Evolutionary conservation across 1,139 yeast genomes (phyloP).

Genomic region (Lodderomyces oxycetoniae): DNA sequence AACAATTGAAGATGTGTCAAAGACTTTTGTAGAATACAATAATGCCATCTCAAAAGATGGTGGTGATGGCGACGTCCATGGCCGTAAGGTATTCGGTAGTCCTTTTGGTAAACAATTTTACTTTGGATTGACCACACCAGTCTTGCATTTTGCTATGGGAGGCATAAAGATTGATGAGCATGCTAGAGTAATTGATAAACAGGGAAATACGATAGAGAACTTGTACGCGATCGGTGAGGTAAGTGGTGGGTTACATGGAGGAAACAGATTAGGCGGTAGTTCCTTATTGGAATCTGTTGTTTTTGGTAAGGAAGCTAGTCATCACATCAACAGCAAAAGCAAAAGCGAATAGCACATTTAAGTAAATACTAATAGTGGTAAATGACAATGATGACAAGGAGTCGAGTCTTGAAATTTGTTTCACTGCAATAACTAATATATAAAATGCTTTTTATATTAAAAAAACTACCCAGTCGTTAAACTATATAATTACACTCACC

Average conservation of each 20-base stretch:
- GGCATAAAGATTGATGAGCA: slow-evolving; percentile 29
- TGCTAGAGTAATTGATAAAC: slow-evolving; percentile 22
- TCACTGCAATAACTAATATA: slow-evolving; percentile 1
- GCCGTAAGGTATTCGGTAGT: slow-evolving; percentile 22
- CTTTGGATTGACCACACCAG: slow-evolving; percentile 36
- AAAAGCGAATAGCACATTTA: neutral
- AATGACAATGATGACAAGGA: neutral
- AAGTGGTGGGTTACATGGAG: slow-evolving; percentile 39
- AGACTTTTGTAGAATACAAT: slow-evolving; percentile 12
- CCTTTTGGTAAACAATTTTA: slow-evolving; percentile 15
- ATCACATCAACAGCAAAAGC: slow-evolving; percentile 1
- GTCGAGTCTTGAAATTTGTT: neutral
- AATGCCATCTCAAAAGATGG: slow-evolving; percentile 4
- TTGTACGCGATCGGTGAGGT: slow-evolving; percentile 38
- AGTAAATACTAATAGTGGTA: neutral
- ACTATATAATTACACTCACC: slow-evolving; percentile 9
- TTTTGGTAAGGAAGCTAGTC: slow-evolving; percentile 25
- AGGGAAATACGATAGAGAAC: slow-evolving; percentile 18
- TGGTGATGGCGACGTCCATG: slow-evolving; percentile 16
- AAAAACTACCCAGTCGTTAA: slow-evolving; percentile 9
- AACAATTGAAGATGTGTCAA: slow-evolving; percentile 9
- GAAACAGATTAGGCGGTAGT: slow-evolving; percentile 35
- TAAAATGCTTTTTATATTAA: slow-evolving; percentile 7
- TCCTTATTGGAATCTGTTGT: slow-evolving; percentile 39
- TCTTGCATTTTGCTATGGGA: slow-evolving; percentile 39